Percentiles rank a stretch among this genome's conserved stretches.
These are phyloP conservation scores for Nicotiana sylvestris DNA, from an alignment of 257 asterid species.

Conservation along the genomic window DNA sequence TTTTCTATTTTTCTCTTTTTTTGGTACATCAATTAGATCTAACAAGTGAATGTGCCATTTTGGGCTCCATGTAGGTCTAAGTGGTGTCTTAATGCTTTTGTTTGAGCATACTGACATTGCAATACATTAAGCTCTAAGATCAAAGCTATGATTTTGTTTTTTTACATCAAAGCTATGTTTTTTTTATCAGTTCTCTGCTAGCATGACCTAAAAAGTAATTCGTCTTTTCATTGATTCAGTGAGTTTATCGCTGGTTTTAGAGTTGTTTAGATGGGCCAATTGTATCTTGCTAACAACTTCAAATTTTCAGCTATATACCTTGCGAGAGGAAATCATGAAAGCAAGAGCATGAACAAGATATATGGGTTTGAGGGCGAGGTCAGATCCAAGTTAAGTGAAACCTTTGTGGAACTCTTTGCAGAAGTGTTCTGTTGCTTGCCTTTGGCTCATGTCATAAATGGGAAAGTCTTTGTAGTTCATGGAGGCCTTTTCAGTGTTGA, in stretches of 20 bases:
- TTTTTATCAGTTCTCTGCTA: background rate
- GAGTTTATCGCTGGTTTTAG: background rate
- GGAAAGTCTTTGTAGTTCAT: slow-evolving; percentile 83
- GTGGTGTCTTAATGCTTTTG: background rate
- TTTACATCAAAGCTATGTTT: background rate
- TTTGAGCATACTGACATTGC: background rate
- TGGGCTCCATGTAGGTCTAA: background rate
- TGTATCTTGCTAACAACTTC: slow-evolving; percentile 16
- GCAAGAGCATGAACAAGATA: slow-evolving; percentile 98
- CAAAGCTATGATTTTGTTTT: background rate
- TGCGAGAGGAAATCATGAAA: slow-evolving; percentile 95
- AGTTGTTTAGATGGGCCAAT: slow-evolving; percentile 1
- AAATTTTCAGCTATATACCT: slow-evolving; percentile 78
- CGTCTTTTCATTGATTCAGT: background rate
- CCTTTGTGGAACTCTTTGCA: slow-evolving; percentile 89
- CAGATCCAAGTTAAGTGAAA: slow-evolving; percentile 80
- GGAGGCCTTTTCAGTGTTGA: slow-evolving; percentile 99
- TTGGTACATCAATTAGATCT: background rate
- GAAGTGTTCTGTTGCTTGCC: slow-evolving; percentile 98
- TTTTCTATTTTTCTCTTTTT: background rate
- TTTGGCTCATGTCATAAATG: slow-evolving; percentile 84
- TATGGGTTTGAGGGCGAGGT: slow-evolving; percentile 99
- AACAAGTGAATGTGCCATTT: background rate
- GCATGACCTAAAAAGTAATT: background rate
- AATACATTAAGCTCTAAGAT: background rate